Evolutionary conservation across 257 asterid species (phyloP).

Genomic region (Solanum pinnatisectum): DNA sequence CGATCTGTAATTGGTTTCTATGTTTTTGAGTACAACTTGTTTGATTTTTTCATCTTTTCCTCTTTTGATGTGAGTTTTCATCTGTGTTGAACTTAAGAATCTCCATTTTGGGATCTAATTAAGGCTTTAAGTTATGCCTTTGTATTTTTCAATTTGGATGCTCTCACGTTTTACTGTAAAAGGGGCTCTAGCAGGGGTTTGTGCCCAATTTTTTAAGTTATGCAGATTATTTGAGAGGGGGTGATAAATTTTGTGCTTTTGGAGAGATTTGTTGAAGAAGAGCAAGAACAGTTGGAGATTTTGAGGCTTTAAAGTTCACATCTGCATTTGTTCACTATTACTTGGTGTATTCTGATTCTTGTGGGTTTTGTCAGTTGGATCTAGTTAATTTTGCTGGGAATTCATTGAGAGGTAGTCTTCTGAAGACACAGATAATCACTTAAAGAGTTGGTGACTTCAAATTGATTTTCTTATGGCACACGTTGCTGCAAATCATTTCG

Average conservation of each 20-base stretch:
- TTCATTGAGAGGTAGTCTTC: neutral
- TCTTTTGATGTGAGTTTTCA: neutral
- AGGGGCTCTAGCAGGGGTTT: neutral
- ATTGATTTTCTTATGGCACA: slow-evolving; percentile 53
- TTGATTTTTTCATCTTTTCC: neutral
- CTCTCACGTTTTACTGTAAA: neutral
- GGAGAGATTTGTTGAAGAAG: neutral
- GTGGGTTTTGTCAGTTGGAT: slow-evolving; percentile 1
- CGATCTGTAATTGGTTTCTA: neutral
- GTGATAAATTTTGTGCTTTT: neutral
- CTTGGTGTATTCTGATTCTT: slow-evolving; percentile 11
- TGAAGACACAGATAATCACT: slow-evolving; percentile 10
- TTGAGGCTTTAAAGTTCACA: neutral
- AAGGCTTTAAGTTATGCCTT: neutral
- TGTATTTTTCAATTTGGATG: neutral
- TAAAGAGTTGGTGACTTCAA: slow-evolving; percentile 4
- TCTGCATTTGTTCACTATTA: neutral
- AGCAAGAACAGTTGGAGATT: neutral
- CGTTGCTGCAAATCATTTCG: slow-evolving; percentile 34
- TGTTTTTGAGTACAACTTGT: neutral
- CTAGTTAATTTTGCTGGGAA: neutral
- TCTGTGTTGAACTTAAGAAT: neutral
- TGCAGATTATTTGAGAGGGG: neutral
- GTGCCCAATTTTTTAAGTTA: neutral
- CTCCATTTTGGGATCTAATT: neutral